phyloP scores from a whole-genome alignment of 1,284 basidiomycete genomes.

The Phaffia rhodozyma region DNA sequence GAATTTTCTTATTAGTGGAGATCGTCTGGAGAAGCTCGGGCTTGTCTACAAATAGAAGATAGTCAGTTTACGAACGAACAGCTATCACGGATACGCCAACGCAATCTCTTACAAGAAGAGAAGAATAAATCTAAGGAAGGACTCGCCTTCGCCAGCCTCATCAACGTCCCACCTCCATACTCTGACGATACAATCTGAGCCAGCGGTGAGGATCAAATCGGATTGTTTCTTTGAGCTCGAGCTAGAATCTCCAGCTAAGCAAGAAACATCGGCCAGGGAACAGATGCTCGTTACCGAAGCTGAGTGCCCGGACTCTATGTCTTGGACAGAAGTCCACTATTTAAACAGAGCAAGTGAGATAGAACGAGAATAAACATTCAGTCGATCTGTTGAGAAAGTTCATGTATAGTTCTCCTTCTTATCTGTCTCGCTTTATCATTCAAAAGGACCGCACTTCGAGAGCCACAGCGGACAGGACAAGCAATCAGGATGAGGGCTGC shows the following conservation, averaged over 20 bases:
- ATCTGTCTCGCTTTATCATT: too few relatives aligned
- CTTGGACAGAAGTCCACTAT: conserved; percentile 4
- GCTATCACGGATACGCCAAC: not conserved
- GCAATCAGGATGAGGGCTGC: too few relatives aligned
- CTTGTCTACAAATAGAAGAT: conserved; percentile 29
- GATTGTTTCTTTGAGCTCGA: not conserved
- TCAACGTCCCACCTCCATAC: conserved; percentile 6
- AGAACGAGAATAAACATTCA: not conserved
- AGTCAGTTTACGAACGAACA: not conserved
- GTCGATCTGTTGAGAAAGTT: too few relatives aligned
- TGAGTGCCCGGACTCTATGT: conserved; percentile 12
- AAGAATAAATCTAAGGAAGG: not conserved
- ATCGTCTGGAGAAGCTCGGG: conserved; percentile 50
- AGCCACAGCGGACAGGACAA: too few relatives aligned
- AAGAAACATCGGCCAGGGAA: not conserved
- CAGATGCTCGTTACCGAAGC: not conserved
- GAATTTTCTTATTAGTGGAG: conserved; percentile 54
- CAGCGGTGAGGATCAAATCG: conserved; percentile 7
- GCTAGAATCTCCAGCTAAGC: not conserved
- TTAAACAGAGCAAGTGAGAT: not conserved
- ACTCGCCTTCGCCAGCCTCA: conserved; percentile 12
- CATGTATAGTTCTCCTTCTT: too few relatives aligned
- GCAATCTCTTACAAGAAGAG: not conserved
- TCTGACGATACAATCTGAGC: conserved; percentile 7
- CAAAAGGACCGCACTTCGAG: too few relatives aligned